Conservation (phyloP, 495 filamentous ascomycete genomes). For the Daldinia concentrica region DNA sequence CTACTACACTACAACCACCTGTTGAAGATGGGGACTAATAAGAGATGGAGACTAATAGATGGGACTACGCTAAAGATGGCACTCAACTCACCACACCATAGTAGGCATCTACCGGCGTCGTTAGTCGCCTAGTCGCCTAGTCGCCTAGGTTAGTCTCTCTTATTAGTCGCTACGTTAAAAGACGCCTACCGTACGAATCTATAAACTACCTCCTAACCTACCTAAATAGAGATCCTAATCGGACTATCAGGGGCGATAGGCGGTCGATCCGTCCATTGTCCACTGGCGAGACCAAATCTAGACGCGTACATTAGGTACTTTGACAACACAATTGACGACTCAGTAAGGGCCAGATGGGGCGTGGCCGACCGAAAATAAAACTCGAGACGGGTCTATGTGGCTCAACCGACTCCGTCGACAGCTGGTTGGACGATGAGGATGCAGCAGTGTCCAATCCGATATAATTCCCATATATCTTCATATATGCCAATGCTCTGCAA, state of each 20-base stretch:
- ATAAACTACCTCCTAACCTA: neutral
- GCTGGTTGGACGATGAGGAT: slow-evolving; percentile 29
- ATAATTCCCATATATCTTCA: slow-evolving; percentile 18
- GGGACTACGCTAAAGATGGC: neutral
- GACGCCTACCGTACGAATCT: slow-evolving; percentile 5
- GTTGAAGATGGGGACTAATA: no score
- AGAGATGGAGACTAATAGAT: no score
- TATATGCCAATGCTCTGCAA: neutral
- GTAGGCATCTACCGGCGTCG: slow-evolving; percentile 37
- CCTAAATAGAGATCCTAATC: slow-evolving; percentile 27
- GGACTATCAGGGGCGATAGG: slow-evolving; percentile 37
- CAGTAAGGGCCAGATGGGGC: slow-evolving; percentile 32
- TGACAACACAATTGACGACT: slow-evolving; percentile 42
- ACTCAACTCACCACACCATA: slow-evolving; percentile 10
- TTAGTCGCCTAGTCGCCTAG: slow-evolving; percentile 1
- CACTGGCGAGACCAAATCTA: slow-evolving; percentile 26
- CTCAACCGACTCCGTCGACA: slow-evolving; percentile 13
- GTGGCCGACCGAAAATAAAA: slow-evolving; percentile 26
- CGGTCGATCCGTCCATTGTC: slow-evolving; percentile 40
- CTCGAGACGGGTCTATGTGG: slow-evolving; percentile 26
- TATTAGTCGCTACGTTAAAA: slow-evolving; percentile 13
- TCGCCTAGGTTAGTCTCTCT: no score
- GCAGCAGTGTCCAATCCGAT: slow-evolving; percentile 41
- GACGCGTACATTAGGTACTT: slow-evolving; percentile 5
- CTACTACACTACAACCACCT: no score